These are phyloP conservation scores for Fistulinella prunicolor DNA, from an alignment of 768 basidiomycete species.

Conservation along the genomic window DNA sequence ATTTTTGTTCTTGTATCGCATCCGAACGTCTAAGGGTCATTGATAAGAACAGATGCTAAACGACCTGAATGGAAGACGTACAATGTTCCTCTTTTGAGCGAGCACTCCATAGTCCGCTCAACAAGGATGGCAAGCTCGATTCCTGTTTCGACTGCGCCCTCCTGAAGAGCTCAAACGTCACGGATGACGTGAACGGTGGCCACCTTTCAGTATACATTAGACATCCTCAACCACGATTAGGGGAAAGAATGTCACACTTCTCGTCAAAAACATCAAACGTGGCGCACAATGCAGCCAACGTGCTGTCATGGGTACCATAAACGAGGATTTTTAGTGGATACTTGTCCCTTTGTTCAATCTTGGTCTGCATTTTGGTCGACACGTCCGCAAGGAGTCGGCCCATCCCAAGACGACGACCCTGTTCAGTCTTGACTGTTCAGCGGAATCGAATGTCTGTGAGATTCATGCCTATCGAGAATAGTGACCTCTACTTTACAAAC, in stretches of 20 bases:
- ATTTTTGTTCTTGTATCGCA: slow-evolving; percentile 72
- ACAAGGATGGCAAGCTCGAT: slow-evolving; percentile 37
- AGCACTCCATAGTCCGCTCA: slow-evolving; percentile 39
- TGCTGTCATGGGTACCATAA: slow-evolving; percentile 71
- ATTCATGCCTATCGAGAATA: not conserved
- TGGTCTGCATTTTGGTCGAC: slow-evolving; percentile 57
- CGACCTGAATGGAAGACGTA: slow-evolving; percentile 22
- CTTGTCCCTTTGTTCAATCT: slow-evolving; percentile 41
- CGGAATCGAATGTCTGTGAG: slow-evolving; percentile 13
- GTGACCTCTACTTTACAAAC: slow-evolving; percentile 22
- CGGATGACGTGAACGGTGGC: slow-evolving; percentile 72
- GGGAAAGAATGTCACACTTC: slow-evolving; percentile 40
- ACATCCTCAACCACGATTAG: not conserved
- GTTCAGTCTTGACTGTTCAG: slow-evolving; percentile 61
- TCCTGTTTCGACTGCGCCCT: slow-evolving; percentile 17
- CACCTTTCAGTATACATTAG: slow-evolving; percentile 41
- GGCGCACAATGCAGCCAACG: slow-evolving; percentile 57
- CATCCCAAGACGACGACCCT: slow-evolving; percentile 75
- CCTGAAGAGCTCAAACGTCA: slow-evolving; percentile 74
- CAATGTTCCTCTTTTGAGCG: slow-evolving; percentile 40
- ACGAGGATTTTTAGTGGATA: slow-evolving; percentile 64
- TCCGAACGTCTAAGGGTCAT: slow-evolving; percentile 52
- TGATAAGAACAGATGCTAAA: not conserved
- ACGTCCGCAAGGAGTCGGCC: slow-evolving; percentile 69
- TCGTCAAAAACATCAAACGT: slow-evolving; percentile 75